Base-by-base conservation (phyloP, 2,329 filamentous ascomycete species). In the Chalaropsis ovoidea region DNA sequence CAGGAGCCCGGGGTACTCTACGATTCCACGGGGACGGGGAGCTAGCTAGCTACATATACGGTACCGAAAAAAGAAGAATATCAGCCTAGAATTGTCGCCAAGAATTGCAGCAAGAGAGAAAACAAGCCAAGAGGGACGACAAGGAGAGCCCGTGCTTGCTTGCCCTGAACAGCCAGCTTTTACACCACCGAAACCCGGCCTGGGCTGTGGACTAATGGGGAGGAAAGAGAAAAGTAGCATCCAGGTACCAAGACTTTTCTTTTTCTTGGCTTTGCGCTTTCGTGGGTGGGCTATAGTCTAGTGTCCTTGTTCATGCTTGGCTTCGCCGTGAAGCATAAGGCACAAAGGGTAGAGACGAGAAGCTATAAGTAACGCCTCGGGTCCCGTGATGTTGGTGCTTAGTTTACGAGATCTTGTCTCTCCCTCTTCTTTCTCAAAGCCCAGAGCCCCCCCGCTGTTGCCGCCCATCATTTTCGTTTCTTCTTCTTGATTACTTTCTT, bases 221-320 rank as follows among this genome's bases (percentile, higher is more conserved):
- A 35, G n/a, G n/a, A 47, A 2, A n/a, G 43, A 47, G n/a, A n/a
- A 47, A 6, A 47, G 4, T 1, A 3, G 3, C 3, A n/a, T 47
- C n/a, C 43, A 58, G 24, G 27, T 58, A 58, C 54, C 54, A 58
- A 58, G 54, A 27, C 54, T 39, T 35, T 31, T 56, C 35, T n/a
- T 19, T 58, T 19, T 4, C 54, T 58, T 58, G 54, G 54, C 54
- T 58, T 58, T 58, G 54, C 15, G 54, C n/a, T n/a, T n/a, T 31
- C 31, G 15, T 35, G 19, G 31, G 8, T 31, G 24, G 39, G 54
- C 11, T 31, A 39, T 58, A 58, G 15, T 13, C 54, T 10, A 31
- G 39, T 11, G 24, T n/a, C 31, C n/a, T 35, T 6, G 15, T 31
- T 58, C 27, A 58, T 58, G 27, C 54, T 58, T 11, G 27, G 27